Evolutionary conservation across 345 rosid species (phyloP), one percentile per base, ranked within the genome.

Genomic region (Rhizophora mangle): DNA sequence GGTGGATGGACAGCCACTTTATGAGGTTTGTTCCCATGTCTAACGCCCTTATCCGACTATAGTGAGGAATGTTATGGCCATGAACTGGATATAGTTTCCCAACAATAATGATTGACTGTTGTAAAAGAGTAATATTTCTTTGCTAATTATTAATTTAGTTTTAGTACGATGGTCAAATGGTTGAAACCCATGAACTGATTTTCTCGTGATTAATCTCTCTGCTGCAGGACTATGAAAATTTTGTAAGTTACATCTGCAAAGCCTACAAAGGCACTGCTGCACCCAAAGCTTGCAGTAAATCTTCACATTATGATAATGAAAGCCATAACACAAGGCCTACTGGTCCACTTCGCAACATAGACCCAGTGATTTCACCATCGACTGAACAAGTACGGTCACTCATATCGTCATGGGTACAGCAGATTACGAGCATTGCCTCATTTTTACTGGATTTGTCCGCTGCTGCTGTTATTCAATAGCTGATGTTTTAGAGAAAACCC

Each of bases 1-100:
- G 39, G 98, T 94, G 65, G 79, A 94, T 81, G 97, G 96, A 39
- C 85, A 85, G 76, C 98, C 98, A 36, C 96, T 94, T 68, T 94
- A 89, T 51, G 97, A 91, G 84, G 98, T 91, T 24, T 13, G 85
- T 74, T 80, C 54, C 34, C 39, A 11, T 43, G 49, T 13, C 49
- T 11, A 13, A 43, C 19, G 18, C 18, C 49, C 18, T 43, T 13
- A 43, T 43, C 6, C 19, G 13, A 43, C 49, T 3, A 43, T 15
- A 13, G 18, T 13, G 49, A 11, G 49, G 49, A 43, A 43, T 43
- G 49, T 13, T 43, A 43, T 43, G 49, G 49, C 18, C 49, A 43
- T 43, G 49, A 3, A 18, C 47, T 43, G 47, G 47, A 43, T 43
- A 43, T 10, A 43, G 16, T 43, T 43, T 11, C 47, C 47, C 3